Conservation (phyloP, 2,329 filamentous ascomycete genomes). For the Botryotinia calthae region DNA sequence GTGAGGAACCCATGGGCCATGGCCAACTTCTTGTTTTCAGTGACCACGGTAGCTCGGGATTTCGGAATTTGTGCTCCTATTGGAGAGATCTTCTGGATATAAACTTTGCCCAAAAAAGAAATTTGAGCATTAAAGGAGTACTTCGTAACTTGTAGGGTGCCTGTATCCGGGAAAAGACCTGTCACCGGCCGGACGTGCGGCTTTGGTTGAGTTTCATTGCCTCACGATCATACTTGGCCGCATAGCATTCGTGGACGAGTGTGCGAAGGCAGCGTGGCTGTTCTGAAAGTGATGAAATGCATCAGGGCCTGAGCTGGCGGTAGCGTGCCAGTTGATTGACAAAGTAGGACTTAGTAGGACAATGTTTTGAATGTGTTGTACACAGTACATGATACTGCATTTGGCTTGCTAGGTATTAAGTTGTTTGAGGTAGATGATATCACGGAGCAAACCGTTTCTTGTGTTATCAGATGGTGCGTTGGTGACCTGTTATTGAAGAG, state of each 20-base stretch:
- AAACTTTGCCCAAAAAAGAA: slow-evolving; percentile 14
- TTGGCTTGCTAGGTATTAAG: slow-evolving; percentile 16
- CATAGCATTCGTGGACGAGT: slow-evolving; percentile 23
- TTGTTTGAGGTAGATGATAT: slow-evolving; percentile 20
- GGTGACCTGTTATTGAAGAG: slow-evolving; percentile 18
- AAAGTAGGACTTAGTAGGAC: slow-evolving; percentile 28
- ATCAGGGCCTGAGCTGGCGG: slow-evolving; percentile 21
- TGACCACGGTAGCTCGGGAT: slow-evolving; percentile 1
- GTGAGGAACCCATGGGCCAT: not conserved
- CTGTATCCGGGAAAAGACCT: slow-evolving; percentile 15
- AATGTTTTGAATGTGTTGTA: slow-evolving; percentile 31
- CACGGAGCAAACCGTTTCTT: slow-evolving; percentile 15
- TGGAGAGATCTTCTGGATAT: slow-evolving; percentile 9
- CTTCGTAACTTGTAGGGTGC: not conserved
- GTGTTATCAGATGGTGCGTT: slow-evolving; percentile 20
- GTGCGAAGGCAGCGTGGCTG: slow-evolving; percentile 22
- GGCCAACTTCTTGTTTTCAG: not conserved
- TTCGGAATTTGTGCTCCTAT: not conserved
- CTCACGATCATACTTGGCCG: slow-evolving; percentile 18
- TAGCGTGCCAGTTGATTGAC: slow-evolving; percentile 14
- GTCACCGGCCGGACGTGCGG: slow-evolving; percentile 17
- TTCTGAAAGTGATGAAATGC: slow-evolving; percentile 19
- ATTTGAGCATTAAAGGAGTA: slow-evolving; percentile 1
- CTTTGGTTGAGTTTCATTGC: slow-evolving; percentile 20
- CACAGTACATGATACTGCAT: slow-evolving; percentile 18